A percentile compares a stretch with the other conserved stretches of the same genome.
phyloP scores from a whole-genome alignment of 345 rosid genomes.

The Rhodamnia rubescens region DNA sequence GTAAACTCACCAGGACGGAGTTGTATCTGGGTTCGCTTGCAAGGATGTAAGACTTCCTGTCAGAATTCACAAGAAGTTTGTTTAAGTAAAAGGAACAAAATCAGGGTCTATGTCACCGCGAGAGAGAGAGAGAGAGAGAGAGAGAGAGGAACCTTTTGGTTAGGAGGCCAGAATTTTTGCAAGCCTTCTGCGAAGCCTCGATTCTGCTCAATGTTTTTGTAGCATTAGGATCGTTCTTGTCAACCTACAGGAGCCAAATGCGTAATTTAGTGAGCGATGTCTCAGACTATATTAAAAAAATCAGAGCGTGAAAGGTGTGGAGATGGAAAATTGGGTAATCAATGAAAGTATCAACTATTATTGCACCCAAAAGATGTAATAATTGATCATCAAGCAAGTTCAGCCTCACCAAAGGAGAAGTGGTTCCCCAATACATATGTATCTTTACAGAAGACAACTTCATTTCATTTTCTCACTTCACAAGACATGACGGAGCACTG shows the following conservation, averaged over 20 bases:
- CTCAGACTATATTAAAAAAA: neutral
- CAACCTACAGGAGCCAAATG: constrained; percentile 28
- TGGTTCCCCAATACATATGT: neutral
- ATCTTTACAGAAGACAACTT: neutral
- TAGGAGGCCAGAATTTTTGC: constrained; percentile 52
- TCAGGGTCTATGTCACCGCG: neutral
- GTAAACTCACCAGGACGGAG: constrained; percentile 17
- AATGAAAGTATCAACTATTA: neutral
- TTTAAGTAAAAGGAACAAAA: neutral
- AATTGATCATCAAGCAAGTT: neutral
- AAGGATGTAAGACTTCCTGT: constrained; percentile 47
- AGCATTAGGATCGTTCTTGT: constrained; percentile 65
- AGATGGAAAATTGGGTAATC: neutral
- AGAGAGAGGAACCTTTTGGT: constrained; percentile 31
- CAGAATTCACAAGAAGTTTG: neutral
- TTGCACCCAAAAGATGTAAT: neutral
- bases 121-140: neutral
- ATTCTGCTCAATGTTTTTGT: constrained; percentile 43
- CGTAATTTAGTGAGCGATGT: neutral
- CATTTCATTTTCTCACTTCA: no score
- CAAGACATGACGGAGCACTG: no score
- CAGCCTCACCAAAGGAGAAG: neutral
- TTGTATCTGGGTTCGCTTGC: constrained; percentile 9
- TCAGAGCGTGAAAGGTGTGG: neutral
- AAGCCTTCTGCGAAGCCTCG: constrained; percentile 51